phyloP scores from a whole-genome alignment of 257 asterid genomes.

The Misopates orontium region DNA sequence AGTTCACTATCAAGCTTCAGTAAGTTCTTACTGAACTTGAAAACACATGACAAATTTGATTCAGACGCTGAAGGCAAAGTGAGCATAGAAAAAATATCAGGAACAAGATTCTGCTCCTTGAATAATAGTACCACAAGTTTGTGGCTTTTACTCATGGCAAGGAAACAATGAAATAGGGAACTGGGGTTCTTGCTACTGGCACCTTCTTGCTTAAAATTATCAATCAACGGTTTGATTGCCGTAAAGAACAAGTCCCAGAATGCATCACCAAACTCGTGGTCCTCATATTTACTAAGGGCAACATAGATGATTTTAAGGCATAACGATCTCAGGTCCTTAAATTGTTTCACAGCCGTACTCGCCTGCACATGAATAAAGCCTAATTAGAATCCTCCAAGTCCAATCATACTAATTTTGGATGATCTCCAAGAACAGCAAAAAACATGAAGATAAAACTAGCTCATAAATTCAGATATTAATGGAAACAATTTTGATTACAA shows the following conservation, averaged over 20 bases:
- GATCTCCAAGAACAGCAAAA: conserved; percentile 9
- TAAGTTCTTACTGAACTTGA: conserved; percentile 77
- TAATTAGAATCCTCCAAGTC: conserved; percentile 18
- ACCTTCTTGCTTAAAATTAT: conserved; percentile 76
- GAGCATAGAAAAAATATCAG: conserved; percentile 78
- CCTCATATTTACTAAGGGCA: conserved; percentile 60
- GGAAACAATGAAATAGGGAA: conserved; percentile 84
- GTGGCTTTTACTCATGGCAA: conserved; percentile 86
- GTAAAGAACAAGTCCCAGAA: conserved; percentile 81
- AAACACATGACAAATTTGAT: conserved; percentile 56
- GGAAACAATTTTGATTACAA: background rate
- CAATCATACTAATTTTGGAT: background rate
- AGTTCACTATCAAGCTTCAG: conserved; percentile 71
- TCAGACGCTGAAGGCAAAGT: conserved; percentile 71
- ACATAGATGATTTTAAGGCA: conserved; percentile 72
- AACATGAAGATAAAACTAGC: background rate
- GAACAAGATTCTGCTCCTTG: conserved; percentile 69
- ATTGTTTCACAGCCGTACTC: conserved; percentile 56
- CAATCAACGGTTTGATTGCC: conserved; percentile 63
- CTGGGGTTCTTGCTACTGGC: conserved; percentile 85
- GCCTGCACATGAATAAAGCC: conserved; percentile 50
- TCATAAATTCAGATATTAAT: background rate
- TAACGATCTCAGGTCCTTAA: conserved; percentile 81
- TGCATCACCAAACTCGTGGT: conserved; percentile 61
- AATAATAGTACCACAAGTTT: conserved; percentile 62